Evolutionary conservation across 2,329 filamentous ascomycete genomes (phyloP).

Genomic region (Monilinia laxa): DNA sequence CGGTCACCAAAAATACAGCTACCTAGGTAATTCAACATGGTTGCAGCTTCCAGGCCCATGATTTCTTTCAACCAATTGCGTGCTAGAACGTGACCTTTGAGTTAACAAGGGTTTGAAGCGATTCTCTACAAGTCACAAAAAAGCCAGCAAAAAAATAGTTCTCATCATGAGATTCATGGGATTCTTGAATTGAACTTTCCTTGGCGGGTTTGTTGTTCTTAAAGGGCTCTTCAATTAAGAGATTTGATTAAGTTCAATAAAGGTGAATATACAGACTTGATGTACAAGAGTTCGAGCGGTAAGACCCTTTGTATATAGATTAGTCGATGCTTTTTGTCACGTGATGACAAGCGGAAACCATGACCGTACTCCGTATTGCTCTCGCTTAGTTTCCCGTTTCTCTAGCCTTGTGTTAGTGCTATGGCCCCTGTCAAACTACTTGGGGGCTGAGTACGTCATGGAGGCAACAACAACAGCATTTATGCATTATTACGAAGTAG

Average conservation of each 20-base stretch:
- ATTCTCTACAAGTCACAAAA: too few relatives aligned
- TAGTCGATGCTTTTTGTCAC: too few relatives aligned
- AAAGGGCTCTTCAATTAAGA: too few relatives aligned
- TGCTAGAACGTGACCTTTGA: conserved; percentile 25
- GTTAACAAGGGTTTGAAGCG: neutral
- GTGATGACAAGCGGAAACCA: too few relatives aligned
- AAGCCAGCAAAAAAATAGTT: too few relatives aligned
- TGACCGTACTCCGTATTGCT: too few relatives aligned
- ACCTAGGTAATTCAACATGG: neutral
- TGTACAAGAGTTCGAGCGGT: too few relatives aligned
- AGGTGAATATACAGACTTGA: too few relatives aligned
- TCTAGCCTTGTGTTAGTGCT: neutral
- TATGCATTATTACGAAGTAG: neutral
- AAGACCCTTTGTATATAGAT: too few relatives aligned
- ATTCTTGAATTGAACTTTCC: too few relatives aligned
- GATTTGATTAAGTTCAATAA: too few relatives aligned
- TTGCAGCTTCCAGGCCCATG: neutral
- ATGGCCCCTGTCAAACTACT: neutral
- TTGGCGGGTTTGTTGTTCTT: neutral
- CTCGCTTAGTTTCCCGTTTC: neutral
- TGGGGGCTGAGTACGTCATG: neutral
- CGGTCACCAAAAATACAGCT: conserved; percentile 15
- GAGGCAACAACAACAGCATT: neutral
- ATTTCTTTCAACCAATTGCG: conserved; percentile 26
- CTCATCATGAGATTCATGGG: too few relatives aligned